These are phyloP conservation scores for Phaseolus coccineus DNA, from an alignment of 331 rosid genomes.

Conservation along the genomic window DNA sequence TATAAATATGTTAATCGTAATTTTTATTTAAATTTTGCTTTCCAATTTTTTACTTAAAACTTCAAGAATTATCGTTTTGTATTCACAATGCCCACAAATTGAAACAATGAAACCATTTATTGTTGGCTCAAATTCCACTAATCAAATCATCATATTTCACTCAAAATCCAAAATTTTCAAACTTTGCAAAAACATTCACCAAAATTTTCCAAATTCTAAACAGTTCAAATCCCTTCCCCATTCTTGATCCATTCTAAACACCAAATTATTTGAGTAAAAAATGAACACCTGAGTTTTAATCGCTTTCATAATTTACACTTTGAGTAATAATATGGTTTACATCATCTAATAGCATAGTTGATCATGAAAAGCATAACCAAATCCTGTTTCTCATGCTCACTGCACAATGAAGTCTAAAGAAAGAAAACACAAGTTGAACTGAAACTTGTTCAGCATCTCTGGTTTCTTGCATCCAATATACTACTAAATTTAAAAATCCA, in stretches of 20 bases:
- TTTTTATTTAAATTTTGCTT: too few relatives aligned
- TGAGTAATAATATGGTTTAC: not conserved
- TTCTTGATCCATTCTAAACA: not conserved
- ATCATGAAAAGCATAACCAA: not conserved
- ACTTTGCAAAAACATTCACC: too few relatives aligned
- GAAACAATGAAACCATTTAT: too few relatives aligned
- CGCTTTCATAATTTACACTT: not conserved
- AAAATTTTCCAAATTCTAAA: too few relatives aligned
- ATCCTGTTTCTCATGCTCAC: not conserved
- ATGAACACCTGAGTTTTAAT: not conserved
- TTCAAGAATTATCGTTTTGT: too few relatives aligned
- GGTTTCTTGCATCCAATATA: slow-evolving; percentile 29
- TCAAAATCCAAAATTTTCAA: too few relatives aligned
- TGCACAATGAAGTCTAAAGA: not conserved
- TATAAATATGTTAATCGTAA: too few relatives aligned
- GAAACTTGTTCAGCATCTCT: slow-evolving; percentile 7
- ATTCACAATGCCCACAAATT: too few relatives aligned
- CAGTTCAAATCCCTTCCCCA: not conserved
- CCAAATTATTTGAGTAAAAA: not conserved
- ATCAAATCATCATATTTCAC: too few relatives aligned
- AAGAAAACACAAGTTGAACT: not conserved
- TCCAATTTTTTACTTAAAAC: too few relatives aligned
- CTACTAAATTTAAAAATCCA: not conserved
- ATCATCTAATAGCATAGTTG: not conserved
- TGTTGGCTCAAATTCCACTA: too few relatives aligned